Conservation (phyloP, 306 rosid genomes). For the Fragaria vesca region DNA sequence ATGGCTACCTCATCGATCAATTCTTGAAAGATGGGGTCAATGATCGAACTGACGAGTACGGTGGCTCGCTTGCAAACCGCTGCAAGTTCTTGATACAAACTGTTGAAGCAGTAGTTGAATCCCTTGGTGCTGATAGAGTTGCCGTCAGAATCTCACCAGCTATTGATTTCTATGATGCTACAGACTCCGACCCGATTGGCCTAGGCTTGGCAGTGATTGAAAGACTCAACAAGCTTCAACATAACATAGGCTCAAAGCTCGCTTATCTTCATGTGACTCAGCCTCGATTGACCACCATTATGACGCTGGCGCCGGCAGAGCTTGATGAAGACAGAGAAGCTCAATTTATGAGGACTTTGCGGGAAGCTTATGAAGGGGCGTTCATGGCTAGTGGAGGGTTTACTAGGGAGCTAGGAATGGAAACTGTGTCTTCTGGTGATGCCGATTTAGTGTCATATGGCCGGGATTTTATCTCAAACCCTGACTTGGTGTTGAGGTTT, state of each 20-base stretch:
- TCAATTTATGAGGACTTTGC: constrained; percentile 48
- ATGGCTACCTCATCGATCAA: constrained; percentile 69
- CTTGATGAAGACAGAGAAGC: constrained; percentile 59
- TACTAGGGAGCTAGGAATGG: constrained; percentile 67
- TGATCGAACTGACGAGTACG: constrained; percentile 56
- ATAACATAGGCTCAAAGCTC: constrained; percentile 47
- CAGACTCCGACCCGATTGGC: constrained; percentile 71
- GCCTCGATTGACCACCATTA: constrained; percentile 60
- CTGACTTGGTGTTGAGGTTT: constrained; percentile 64
- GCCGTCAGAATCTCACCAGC: constrained; percentile 80
- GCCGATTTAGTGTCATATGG: constrained; percentile 84
- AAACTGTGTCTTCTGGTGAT: constrained; percentile 61
- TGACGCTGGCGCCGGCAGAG: constrained; percentile 57
- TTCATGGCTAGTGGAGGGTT: constrained; percentile 89
- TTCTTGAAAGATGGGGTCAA: constrained; percentile 51
- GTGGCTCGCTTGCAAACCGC: constrained; percentile 67
- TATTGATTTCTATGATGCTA: constrained; percentile 84
- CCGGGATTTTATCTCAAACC: constrained; percentile 71
- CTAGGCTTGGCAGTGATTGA: constrained; percentile 78
- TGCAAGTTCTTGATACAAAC: constrained; percentile 60
- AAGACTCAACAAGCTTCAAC: constrained; percentile 66
- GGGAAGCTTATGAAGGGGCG: constrained; percentile 65
- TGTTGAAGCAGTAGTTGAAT: constrained; percentile 55
- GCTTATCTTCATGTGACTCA: constrained; percentile 87
- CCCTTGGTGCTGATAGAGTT: constrained; percentile 59